phyloP scores from a whole-genome alignment of 1,139 yeast genomes.

The Debaryomyces nepalensis region DNA sequence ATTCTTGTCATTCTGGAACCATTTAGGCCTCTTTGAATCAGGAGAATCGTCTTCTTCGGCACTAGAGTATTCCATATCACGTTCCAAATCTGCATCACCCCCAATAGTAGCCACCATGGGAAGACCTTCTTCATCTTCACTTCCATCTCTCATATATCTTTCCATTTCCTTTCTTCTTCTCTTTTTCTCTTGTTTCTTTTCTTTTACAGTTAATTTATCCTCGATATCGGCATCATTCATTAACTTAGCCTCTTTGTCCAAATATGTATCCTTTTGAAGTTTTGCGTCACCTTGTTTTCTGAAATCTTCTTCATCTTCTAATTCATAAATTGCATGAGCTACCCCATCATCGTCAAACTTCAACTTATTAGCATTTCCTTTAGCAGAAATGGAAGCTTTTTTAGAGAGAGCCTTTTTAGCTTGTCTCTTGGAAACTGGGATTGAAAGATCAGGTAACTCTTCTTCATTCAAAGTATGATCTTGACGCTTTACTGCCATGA shows the following conservation, averaged over 20 bases:
- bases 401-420: constrained; percentile 86
- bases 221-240: constrained; percentile 75
- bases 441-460: constrained; percentile 61
- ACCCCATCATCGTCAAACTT: constrained; percentile 93
- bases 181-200: constrained; percentile 86
- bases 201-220: constrained; percentile 83
- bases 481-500: constrained; percentile 75
- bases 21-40: constrained; percentile 58
- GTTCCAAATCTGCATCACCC: constrained; percentile 44
- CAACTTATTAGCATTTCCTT: constrained; percentile 76
- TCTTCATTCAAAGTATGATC: constrained; percentile 72
- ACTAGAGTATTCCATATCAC: constrained; percentile 49
- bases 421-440: constrained; percentile 84
- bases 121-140: constrained; percentile 40
- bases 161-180: constrained; percentile 84
- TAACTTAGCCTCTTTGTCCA: constrained; percentile 63
- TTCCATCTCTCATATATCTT: constrained; percentile 51
- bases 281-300: constrained; percentile 73
- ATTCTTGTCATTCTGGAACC: constrained; percentile 50
- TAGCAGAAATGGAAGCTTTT: constrained; percentile 68
- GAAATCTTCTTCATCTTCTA: constrained; percentile 90
- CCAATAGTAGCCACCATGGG: constrained; percentile 33
- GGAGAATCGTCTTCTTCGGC: constrained; percentile 47
- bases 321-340: constrained; percentile 88
- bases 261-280: constrained; percentile 68